These are phyloP conservation scores for Articulospora tetracladia DNA, from an alignment of 495 filamentous ascomycete genomes.

Conservation along the genomic window DNA sequence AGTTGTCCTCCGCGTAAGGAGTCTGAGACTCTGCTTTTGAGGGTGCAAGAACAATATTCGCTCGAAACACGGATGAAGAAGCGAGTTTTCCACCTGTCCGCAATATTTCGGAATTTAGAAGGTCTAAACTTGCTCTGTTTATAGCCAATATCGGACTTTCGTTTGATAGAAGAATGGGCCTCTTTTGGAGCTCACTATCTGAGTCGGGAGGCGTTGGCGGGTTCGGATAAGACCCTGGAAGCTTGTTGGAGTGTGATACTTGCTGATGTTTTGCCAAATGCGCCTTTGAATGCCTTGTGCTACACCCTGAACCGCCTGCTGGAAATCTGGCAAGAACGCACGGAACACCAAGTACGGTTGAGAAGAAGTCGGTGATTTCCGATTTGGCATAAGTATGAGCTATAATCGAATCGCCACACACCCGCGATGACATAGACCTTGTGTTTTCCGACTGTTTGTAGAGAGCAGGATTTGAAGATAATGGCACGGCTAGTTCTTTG, in stretches of 20 bases:
- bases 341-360: conserved; percentile 64
- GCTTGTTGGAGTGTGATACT: conserved; percentile 13
- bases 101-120: conserved; percentile 67
- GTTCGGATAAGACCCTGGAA: conserved; percentile 55
- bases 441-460: conserved; percentile 33
- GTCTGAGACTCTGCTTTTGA: neutral
- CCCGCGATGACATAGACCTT: conserved; percentile 47
- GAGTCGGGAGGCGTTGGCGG: conserved; percentile 46
- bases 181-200: conserved; percentile 32
- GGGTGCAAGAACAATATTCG: conserved; percentile 71
- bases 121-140: conserved; percentile 72
- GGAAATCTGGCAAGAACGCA: conserved; percentile 82
- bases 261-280: conserved; percentile 53
- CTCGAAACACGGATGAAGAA: conserved; percentile 69
- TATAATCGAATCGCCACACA: conserved; percentile 75
- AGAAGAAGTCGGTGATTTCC: conserved; percentile 69
- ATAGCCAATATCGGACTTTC: conserved; percentile 89
- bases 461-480: conserved; percentile 54
- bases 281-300: conserved; percentile 61
- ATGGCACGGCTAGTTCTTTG: conserved; percentile 55
- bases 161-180: conserved; percentile 76
- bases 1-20: conserved; percentile 51
- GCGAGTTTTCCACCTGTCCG: conserved; percentile 54
- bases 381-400: conserved; percentile 63
- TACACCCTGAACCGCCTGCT: conserved; percentile 47